A percentile compares a stretch with the other conserved stretches of the same genome.
Conservation (phyloP, 225 moss, liverwort and hornwort genomes). For the Asterella californica region DNA sequence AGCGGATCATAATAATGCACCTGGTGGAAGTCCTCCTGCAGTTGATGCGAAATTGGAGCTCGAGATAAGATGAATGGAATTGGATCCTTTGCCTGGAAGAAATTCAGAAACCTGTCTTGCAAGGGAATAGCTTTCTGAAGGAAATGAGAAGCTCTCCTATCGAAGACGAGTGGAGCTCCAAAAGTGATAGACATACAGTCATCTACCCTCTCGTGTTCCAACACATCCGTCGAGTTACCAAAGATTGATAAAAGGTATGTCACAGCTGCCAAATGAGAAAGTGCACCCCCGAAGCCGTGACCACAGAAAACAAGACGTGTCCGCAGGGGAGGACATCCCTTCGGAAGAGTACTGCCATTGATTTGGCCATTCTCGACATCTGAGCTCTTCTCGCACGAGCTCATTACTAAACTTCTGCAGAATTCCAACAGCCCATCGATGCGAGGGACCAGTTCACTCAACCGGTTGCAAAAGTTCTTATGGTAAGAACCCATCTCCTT, state of each 20-base stretch:
- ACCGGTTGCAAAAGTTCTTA: slow-evolving; percentile 16
- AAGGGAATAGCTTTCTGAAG: background rate
- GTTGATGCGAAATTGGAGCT: background rate
- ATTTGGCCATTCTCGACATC: background rate
- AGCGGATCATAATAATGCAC: background rate
- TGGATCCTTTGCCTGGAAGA: slow-evolving; percentile 18
- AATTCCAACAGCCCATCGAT: slow-evolving; percentile 16
- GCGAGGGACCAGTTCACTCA: slow-evolving; percentile 9
- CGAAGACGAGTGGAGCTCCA: slow-evolving; percentile 19
- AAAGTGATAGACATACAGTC: slow-evolving; percentile 16
- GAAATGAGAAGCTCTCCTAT: slow-evolving; percentile 6
- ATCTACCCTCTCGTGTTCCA: background rate
- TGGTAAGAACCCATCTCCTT: slow-evolving; percentile 14
- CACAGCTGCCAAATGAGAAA: slow-evolving; percentile 14
- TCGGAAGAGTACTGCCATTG: background rate
- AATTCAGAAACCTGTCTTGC: slow-evolving; percentile 3
- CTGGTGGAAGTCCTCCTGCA: slow-evolving; percentile 8
- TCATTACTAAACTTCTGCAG: slow-evolving; percentile 7
- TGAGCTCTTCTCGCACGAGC: background rate
- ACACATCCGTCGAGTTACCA: background rate
- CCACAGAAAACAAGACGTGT: slow-evolving; percentile 21
- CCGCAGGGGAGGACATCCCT: background rate
- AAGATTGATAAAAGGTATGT: slow-evolving; percentile 4
- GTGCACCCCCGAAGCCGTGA: slow-evolving; percentile 19
- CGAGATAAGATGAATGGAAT: slow-evolving; percentile 6